phyloP scores from a whole-genome alignment of 2,329 filamentous ascomycete genomes.

The Sporothrix sp. region DNA sequence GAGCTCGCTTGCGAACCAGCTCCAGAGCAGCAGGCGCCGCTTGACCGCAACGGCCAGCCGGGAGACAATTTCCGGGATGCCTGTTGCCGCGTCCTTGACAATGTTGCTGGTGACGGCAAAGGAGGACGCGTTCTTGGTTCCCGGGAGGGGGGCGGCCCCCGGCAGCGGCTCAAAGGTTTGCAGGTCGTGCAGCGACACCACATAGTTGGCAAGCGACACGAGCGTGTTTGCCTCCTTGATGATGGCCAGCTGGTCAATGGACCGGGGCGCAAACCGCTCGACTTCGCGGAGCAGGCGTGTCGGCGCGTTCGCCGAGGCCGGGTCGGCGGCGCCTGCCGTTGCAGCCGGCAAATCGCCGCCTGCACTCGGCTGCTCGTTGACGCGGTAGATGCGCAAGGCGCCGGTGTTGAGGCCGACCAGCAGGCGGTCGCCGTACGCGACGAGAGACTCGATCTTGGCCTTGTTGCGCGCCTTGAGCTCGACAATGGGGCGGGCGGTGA shows the following conservation, averaged over 20 bases:
- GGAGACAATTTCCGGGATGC: conserved; percentile 87
- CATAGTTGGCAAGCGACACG: conserved; percentile 80
- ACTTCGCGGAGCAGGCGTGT: conserved; percentile 85
- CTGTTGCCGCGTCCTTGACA: conserved; percentile 75
- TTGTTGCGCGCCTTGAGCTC: conserved; percentile 95
- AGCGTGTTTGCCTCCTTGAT: conserved; percentile 92
- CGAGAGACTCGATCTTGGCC: conserved; percentile 90
- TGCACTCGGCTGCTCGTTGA: conserved; percentile 65
- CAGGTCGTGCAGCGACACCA: conserved; percentile 83
- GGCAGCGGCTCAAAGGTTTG: conserved; percentile 67
- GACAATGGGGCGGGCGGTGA: conserved; percentile 90
- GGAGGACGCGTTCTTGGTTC: conserved; percentile 77
- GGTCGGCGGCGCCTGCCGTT: too few species aligned
- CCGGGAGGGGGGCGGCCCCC: conserved; percentile 56
- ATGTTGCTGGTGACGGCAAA: conserved; percentile 96
- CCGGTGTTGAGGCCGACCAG: conserved; percentile 89
- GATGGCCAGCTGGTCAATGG: conserved; percentile 86
- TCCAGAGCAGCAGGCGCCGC: conserved; percentile 80
- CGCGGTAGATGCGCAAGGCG: conserved; percentile 77
- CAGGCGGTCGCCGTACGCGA: conserved; percentile 85
- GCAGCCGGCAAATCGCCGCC: too few species aligned
- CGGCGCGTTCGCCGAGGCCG: conserved; percentile 33
- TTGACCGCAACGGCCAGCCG: conserved; percentile 88
- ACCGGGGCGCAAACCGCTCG: conserved; percentile 84
- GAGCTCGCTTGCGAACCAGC: conserved; percentile 92